Evolutionary conservation across 441 rosid species (phyloP).

Genomic region (Dalechampia spathulata): DNA sequence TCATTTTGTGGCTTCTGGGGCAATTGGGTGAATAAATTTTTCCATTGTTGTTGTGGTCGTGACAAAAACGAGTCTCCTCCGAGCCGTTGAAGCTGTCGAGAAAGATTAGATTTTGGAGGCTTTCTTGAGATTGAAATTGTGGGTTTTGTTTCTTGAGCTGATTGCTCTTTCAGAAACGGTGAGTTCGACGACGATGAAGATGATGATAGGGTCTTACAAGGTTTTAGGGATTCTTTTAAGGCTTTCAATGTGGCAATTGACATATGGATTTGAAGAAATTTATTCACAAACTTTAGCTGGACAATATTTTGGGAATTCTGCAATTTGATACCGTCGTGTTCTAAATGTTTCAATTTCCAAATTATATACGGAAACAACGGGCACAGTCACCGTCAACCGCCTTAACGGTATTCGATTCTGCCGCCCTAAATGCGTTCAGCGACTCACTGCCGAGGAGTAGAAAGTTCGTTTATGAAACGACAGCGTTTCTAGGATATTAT

Average conservation of each 20-base stretch:
- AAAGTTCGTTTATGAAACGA: no score
- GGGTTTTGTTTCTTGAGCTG: constrained; percentile 22
- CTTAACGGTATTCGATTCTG: no score
- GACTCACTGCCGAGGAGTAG: no score
- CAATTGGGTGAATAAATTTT: constrained; percentile 2
- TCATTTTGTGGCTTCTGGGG: background rate
- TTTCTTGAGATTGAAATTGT: constrained; percentile 23
- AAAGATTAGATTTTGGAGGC: constrained; percentile 59
- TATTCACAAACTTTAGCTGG: no score
- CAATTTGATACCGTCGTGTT: no score
- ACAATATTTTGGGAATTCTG: background rate
- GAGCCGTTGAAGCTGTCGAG: constrained; percentile 57
- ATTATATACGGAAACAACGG: no score
- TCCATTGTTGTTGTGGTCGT: constrained; percentile 12
- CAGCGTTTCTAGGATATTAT: no score
- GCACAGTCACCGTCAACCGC: no score
- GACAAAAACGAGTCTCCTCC: constrained; percentile 23
- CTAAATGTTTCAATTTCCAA: no score
- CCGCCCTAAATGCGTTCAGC: no score
- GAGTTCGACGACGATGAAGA: constrained; percentile 14
- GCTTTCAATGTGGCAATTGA: constrained; percentile 20
- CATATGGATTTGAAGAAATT: background rate
- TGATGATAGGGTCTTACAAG: constrained; percentile 26
- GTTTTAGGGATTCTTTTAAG: constrained; percentile 41
- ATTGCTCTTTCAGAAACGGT: constrained; percentile 12